Evolutionary conservation across 768 basidiomycete species (phyloP).

Genomic region (Kondoa subrosea): DNA sequence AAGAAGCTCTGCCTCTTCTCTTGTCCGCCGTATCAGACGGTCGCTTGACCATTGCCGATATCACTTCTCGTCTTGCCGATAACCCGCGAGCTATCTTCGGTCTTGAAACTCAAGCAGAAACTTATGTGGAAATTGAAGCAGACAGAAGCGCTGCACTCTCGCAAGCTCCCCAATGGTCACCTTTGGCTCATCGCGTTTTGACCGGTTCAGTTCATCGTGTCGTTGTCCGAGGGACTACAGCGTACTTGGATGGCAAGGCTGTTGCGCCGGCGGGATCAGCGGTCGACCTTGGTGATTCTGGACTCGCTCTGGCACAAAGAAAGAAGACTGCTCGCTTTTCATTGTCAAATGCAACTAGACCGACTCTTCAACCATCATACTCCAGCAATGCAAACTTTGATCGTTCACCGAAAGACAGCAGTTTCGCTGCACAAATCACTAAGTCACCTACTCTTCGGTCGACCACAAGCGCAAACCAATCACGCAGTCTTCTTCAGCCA

Average conservation of each 20-base stretch:
- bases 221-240: conserved; percentile 70
- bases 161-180: conserved; percentile 51
- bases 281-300: conserved; percentile 6
- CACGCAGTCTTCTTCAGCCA: conserved; percentile 20
- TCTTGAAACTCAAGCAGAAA: conserved; percentile 53
- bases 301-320: neutral
- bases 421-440: conserved; percentile 22
- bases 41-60: conserved; percentile 61
- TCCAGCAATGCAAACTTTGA: conserved; percentile 11
- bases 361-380: conserved; percentile 12
- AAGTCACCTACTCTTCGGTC: conserved; percentile 30
- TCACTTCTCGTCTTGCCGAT: conserved; percentile 67
- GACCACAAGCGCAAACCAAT: conserved; percentile 20
- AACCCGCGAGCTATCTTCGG: conserved; percentile 85
- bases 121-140: conserved; percentile 81
- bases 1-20: conserved; percentile 72
- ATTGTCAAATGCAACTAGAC: conserved; percentile 27
- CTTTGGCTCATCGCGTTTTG: conserved; percentile 45
- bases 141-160: conserved; percentile 52
- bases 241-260: conserved; percentile 62
- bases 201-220: conserved; percentile 76
- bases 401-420: conserved; percentile 9
- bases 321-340: conserved; percentile 32
- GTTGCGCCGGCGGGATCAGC: conserved; percentile 36
- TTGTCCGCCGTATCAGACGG: conserved; percentile 69